Conservation (phyloP, 2,329 filamentous ascomycete species). For the Scytalidium lignicola region DNA sequence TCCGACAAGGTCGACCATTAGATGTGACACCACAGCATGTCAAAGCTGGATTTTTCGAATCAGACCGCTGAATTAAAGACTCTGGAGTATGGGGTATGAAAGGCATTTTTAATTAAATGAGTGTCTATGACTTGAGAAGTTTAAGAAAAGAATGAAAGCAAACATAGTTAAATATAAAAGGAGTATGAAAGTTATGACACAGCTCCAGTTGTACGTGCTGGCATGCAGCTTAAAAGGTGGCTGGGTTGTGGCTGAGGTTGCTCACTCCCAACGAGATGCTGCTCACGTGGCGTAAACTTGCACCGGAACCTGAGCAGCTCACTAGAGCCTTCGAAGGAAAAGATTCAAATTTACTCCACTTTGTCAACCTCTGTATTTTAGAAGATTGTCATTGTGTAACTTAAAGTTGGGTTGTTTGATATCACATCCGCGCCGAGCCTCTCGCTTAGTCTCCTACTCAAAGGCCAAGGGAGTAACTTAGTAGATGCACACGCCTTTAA, state of each 20-base stretch:
- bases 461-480: not conserved
- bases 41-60: conserved; percentile 76
- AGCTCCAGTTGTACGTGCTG: not conserved
- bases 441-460: too few relatives aligned
- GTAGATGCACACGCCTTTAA: not conserved
- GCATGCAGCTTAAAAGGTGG: not conserved
- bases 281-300: not conserved
- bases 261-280: not conserved
- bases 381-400: too few relatives aligned
- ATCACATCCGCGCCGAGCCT: too few relatives aligned
- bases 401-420: too few relatives aligned
- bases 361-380: too few relatives aligned
- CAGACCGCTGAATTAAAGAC: conserved; percentile 68
- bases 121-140: not conserved
- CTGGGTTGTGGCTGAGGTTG: not conserved
- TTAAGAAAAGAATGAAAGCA: not conserved
- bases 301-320: too few relatives aligned
- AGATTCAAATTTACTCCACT: too few relatives aligned
- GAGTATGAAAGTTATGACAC: not conserved
- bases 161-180: not conserved
- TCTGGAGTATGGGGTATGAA: conserved; percentile 74
- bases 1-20: conserved; percentile 76
- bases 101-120: conserved; percentile 45
- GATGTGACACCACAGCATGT: conserved; percentile 87
- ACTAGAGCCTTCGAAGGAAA: too few relatives aligned